phyloP scores from a whole-genome alignment of 1,284 basidiomycete species.

The Filobasidium uniguttulatum region DNA sequence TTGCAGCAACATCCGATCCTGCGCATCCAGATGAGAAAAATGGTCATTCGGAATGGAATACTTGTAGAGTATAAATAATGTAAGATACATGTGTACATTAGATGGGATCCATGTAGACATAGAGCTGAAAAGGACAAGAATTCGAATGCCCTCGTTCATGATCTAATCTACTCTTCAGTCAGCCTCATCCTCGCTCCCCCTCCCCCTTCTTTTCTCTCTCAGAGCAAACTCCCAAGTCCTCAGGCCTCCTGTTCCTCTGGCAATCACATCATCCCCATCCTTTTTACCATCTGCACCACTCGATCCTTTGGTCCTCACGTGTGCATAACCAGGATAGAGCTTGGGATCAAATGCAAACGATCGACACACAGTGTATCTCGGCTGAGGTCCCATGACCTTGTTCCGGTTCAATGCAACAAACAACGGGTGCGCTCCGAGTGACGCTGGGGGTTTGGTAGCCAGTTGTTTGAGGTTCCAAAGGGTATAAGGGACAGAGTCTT shows the following conservation, averaged over 20 bases:
- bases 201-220: constrained; percentile 12
- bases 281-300: constrained; percentile 34
- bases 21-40: too few relatives aligned
- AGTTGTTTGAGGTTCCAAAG: constrained; percentile 69
- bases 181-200: constrained; percentile 4
- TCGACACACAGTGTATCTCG: constrained; percentile 57
- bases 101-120: too few relatives aligned
- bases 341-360: constrained; percentile 67
- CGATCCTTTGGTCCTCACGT: constrained; percentile 76
- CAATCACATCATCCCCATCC: constrained; percentile 17
- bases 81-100: too few relatives aligned
- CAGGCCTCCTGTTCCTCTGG: constrained; percentile 26
- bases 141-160: too few relatives aligned
- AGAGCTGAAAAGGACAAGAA: too few relatives aligned
- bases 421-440: constrained; percentile 18
- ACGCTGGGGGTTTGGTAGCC: constrained; percentile 45
- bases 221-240: constrained; percentile 29
- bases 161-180: too few relatives aligned
- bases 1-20: too few relatives aligned
- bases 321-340: constrained; percentile 71
- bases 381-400: constrained; percentile 44
- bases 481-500: constrained; percentile 78
- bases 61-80: too few relatives aligned
- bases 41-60: too few relatives aligned
- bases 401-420: constrained; percentile 1